Evolutionary conservation across 805 yeast genomes (phyloP).

Genomic region (Yamadazyma paraphyllophila): DNA sequence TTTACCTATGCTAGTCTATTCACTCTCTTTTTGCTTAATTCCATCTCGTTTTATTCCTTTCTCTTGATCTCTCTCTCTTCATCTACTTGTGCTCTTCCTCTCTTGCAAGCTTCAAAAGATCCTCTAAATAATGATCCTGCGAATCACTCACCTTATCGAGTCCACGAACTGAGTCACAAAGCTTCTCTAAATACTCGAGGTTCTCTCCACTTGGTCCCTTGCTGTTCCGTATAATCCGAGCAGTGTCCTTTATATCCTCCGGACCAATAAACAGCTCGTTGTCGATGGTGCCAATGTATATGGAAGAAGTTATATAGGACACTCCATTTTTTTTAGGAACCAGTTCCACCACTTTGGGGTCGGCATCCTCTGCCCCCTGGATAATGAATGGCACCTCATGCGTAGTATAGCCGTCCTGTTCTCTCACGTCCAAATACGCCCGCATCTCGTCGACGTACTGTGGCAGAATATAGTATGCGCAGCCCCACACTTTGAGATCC

Average conservation of each 20-base stretch:
- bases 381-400: slow-evolving; percentile 66
- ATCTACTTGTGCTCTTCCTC: neutral
- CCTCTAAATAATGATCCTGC: slow-evolving; percentile 36
- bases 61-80: neutral
- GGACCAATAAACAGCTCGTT: slow-evolving; percentile 88
- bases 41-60: too few species aligned
- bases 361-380: slow-evolving; percentile 20
- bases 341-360: slow-evolving; percentile 3
- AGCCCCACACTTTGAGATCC: slow-evolving; percentile 67
- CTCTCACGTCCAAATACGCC: slow-evolving; percentile 75
- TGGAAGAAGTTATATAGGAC: slow-evolving; percentile 51
- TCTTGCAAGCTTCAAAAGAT: slow-evolving; percentile 20
- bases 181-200: slow-evolving; percentile 59
- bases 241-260: slow-evolving; percentile 58
- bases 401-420: slow-evolving; percentile 82
- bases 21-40: neutral
- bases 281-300: slow-evolving; percentile 80
- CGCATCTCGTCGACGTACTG: slow-evolving; percentile 58
- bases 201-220: slow-evolving; percentile 84
- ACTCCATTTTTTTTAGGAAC: slow-evolving; percentile 30
- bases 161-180: slow-evolving; percentile 46
- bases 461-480: slow-evolving; percentile 77
- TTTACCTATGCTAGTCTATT: slow-evolving; percentile 3
- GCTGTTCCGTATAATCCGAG: slow-evolving; percentile 52
- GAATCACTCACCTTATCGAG: slow-evolving; percentile 20